Percentiles rank a stretch among this genome's conserved stretches.
Conservation (phyloP, 2,329 filamentous ascomycete species). For the Nannizzia gypsea region DNA sequence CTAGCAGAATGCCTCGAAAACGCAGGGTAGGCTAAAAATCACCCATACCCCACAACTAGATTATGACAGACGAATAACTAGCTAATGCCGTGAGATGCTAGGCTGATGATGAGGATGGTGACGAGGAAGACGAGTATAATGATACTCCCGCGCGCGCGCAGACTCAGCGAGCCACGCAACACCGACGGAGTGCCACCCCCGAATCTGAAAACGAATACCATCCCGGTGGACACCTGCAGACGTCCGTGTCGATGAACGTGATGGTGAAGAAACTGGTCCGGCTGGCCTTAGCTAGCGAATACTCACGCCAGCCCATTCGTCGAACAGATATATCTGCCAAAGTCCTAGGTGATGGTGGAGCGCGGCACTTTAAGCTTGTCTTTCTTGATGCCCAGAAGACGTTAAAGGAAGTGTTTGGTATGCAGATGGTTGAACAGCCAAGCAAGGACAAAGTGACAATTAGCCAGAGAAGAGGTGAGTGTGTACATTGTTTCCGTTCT, state of each 20-base stretch:
- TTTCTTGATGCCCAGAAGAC: constrained; percentile 66
- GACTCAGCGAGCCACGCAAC: background rate
- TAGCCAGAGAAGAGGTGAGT: constrained; percentile 61
- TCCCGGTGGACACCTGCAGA: constrained; percentile 10
- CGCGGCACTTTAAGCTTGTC: constrained; percentile 60
- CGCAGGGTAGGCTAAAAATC: background rate
- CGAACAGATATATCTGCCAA: constrained; percentile 48
- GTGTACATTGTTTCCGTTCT: background rate
- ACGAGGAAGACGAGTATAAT: background rate
- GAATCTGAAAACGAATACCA: background rate
- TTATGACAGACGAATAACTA: background rate
- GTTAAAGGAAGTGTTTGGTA: constrained; percentile 67
- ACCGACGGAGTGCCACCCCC: background rate
- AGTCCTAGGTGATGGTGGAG: constrained; percentile 58
- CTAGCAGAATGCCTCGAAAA: background rate
- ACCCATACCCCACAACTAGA: background rate
- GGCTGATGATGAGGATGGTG: background rate
- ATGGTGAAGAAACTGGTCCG: constrained; percentile 52
- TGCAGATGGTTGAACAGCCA: constrained; percentile 79
- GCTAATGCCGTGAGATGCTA: background rate
- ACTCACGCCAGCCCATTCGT: constrained; percentile 46
- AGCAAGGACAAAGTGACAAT: constrained; percentile 68
- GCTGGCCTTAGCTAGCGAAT: constrained; percentile 49
- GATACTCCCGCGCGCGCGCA: background rate
- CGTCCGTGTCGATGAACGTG: constrained; percentile 23